A percentile compares a stretch with the other conserved stretches of the same genome.
phyloP scores from a whole-genome alignment of 2,329 filamentous ascomycete genomes.

The Arthrobotrys sinensis region DNA sequence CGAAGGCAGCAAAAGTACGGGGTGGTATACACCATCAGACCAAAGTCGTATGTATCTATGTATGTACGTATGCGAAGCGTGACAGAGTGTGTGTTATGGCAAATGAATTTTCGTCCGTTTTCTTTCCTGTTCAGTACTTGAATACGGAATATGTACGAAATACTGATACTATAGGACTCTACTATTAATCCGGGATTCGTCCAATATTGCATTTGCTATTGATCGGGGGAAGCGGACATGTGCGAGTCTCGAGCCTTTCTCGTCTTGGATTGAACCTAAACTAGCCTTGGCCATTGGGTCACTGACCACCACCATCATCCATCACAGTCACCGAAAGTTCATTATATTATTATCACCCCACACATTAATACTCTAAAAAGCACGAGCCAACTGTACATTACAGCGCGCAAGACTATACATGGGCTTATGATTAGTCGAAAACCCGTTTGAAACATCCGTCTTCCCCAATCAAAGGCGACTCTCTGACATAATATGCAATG shows the following conservation, averaged over 20 bases:
- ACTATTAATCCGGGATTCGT: conserved; percentile 47
- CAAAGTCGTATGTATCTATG: conserved; percentile 12
- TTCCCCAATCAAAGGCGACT: conserved; percentile 19
- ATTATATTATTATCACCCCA: conserved; percentile 20
- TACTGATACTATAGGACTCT: conserved; percentile 8
- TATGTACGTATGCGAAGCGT: conserved; percentile 7
- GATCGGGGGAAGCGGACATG: conserved; percentile 18
- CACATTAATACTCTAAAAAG: conserved; percentile 35
- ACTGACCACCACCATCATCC: neutral
- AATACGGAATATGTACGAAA: conserved; percentile 50
- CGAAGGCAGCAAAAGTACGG: neutral
- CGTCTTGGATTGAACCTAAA: conserved; percentile 12
- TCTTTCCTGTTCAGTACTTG: conserved; percentile 22
- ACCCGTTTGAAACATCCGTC: conserved; percentile 31
- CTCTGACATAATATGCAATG: conserved; percentile 53
- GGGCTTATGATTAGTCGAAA: conserved; percentile 38
- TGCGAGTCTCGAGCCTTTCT: neutral
- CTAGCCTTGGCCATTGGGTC: neutral
- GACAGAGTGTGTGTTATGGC: neutral
- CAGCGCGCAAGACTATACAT: neutral
- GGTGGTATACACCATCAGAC: conserved; percentile 23
- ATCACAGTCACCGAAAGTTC: neutral
- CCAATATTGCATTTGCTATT: conserved; percentile 43
- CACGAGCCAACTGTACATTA: conserved; percentile 46
- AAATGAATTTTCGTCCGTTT: conserved; percentile 20